phyloP scores from a whole-genome alignment of 2,329 filamentous ascomycete genomes.

The Fusarium pseudoanthophilum region DNA sequence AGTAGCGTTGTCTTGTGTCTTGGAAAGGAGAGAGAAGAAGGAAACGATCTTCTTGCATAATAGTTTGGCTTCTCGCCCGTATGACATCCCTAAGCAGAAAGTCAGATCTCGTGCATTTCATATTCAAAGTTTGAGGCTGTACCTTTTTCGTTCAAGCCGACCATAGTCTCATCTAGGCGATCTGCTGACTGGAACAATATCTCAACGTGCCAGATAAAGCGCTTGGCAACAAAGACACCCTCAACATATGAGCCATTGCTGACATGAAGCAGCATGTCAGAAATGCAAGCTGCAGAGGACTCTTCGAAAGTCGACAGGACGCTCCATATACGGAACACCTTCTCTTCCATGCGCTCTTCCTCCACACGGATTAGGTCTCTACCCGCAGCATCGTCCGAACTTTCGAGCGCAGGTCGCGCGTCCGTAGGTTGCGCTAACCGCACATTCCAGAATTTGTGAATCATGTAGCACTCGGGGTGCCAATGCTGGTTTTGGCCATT shows the following conservation, averaged over 20 bases:
- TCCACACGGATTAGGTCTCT: slow-evolving; percentile 82
- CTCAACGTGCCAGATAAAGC: slow-evolving; percentile 96
- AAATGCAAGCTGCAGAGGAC: slow-evolving; percentile 96
- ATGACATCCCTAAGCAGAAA: slow-evolving; percentile 75
- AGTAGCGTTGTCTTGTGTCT: slow-evolving; percentile 91
- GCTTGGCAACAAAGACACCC: slow-evolving; percentile 92
- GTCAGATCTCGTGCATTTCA: slow-evolving; percentile 21
- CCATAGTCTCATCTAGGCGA: slow-evolving; percentile 79
- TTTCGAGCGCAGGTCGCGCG: slow-evolving; percentile 53
- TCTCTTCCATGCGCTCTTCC: slow-evolving; percentile 96
- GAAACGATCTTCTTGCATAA: slow-evolving; percentile 99
- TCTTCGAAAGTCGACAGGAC: slow-evolving; percentile 97
- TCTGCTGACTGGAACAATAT: slow-evolving; percentile 91
- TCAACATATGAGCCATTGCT: slow-evolving; percentile 98
- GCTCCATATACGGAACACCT: slow-evolving; percentile 98
- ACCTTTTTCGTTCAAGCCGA: slow-evolving; percentile 79
- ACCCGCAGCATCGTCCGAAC: slow-evolving; percentile 66
- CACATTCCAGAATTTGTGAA: slow-evolving; percentile 99
- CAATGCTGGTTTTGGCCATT: slow-evolving; percentile 99
- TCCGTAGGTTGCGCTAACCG: slow-evolving; percentile 75
- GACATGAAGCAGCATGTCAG: slow-evolving; percentile 97
- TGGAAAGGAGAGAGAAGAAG: slow-evolving; percentile 94
- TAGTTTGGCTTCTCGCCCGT: slow-evolving; percentile 94
- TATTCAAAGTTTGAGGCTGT: slow-evolving; percentile 45
- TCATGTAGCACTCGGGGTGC: slow-evolving; percentile 99